Base-by-base conservation (phyloP, 2,329 filamentous ascomycete species). In the Tolypocladium cylindrosporum region DNA sequence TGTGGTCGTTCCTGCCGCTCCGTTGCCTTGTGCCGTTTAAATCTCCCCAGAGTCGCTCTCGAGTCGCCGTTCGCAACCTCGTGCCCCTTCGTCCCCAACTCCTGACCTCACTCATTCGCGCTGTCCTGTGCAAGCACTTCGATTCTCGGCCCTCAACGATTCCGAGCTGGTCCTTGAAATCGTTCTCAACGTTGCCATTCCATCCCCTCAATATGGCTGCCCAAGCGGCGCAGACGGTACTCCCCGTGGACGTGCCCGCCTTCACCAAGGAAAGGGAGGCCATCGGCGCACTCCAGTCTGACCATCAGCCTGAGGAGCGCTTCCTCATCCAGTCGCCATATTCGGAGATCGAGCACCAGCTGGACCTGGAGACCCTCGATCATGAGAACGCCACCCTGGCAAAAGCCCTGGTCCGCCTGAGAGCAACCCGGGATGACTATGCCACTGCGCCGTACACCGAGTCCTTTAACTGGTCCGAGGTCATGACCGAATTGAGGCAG, bases 311-410 rank as follows among this genome's bases (percentile, higher is more conserved):
- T 3, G 57, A 65, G n/a, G 58, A 63, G 13, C 67, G 68, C 27
- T 68, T 68, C 62, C 64, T 94, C 51, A 76, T 88, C 45, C 80
- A 86, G 61, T 96, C 91, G 0, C 91, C 91, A 0, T 96, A 96
- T 70, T 83, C 84, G 11, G 83, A 86, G 48, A 71, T 76, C 36
- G 77, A 81, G 3, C 91, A 96, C 70, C 82, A 90, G 54, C 83
- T 96, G 40, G 84, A 92, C 68, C 79, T 96, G 58, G 72, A 77
- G 52, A 84, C 79, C 3, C 77, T 96, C 8, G 80, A 89, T 61
- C 73, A 73, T 0, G 81, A 89, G 61, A 86, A 86, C 61, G 81
- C 79, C 11, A 78, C 95, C 55, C 78, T 96, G 57, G 87, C 91
- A 6, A 79, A 84, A 60, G 88, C 91, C 1, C 76, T 96, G 59